A percentile compares a stretch with the other conserved stretches of the same genome.
Evolutionary conservation across 352 stramenopile species (phyloP).

Genomic region (Aphanomyces cochlioides): DNA sequence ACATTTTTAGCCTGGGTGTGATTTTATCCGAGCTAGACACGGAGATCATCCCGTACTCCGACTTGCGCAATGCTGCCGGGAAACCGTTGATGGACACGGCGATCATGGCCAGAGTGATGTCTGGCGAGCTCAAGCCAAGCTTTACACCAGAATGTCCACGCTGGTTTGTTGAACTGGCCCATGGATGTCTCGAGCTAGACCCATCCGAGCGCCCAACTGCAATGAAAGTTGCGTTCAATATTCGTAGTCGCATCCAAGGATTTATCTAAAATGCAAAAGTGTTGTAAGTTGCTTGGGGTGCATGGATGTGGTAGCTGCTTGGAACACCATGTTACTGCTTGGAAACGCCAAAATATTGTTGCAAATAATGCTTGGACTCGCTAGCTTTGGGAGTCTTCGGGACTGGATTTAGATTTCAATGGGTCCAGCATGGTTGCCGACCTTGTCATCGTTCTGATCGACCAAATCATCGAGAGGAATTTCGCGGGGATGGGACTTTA

Average conservation of each 20-base stretch:
- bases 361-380: too few species aligned
- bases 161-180: constrained; percentile 21
- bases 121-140: constrained; percentile 15
- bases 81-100: constrained; percentile 26
- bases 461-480: too few species aligned
- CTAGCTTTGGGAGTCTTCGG: too few species aligned
- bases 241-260: not conserved
- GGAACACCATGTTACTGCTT: too few species aligned
- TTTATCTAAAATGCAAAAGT: not conserved
- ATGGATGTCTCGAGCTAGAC: not conserved
- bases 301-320: too few species aligned
- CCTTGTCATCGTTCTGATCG: too few species aligned
- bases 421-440: too few species aligned
- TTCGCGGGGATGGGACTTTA: too few species aligned
- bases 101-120: constrained; percentile 28
- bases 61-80: constrained; percentile 15
- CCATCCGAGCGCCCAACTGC: constrained; percentile 14
- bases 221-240: constrained; percentile 17
- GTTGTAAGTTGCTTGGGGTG: too few species aligned
- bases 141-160: constrained; percentile 4
- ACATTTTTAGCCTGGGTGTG: constrained; percentile 61
- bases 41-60: constrained; percentile 27
- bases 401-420: too few species aligned
- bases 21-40: constrained; percentile 76
- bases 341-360: too few species aligned